Evolutionary conservation across 148 eudicot genomes (phyloP), one percentile per base, ranked within the genome.

Genomic region (Vaccinium corymbosum): DNA sequence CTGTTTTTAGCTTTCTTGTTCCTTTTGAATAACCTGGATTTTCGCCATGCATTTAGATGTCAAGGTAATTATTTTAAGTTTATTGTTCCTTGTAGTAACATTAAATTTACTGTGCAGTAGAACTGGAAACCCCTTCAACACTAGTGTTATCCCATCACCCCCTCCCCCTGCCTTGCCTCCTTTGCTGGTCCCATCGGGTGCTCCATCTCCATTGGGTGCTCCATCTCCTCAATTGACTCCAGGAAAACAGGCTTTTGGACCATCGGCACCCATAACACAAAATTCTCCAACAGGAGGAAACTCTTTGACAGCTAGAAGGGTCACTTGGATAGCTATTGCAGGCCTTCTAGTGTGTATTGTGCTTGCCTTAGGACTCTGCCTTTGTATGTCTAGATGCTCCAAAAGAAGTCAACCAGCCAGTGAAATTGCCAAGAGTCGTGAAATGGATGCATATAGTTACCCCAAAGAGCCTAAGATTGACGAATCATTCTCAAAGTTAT

Each of bases 71-170:
- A 32, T 80, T 35, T 66, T 7, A 14, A 15, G 55, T 61, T 56
- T 70, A 55, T 55, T 80, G 22, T 19, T 82, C 38, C 70, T 57
- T 71, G 76, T 85, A 50, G 4, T 79, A 80, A 78, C 66, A 59
- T 80, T 52, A 76, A 1, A 11, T 83, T 57, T 82, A 64, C 82
- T 81, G 20, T 89, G 86, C 95, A 96, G 99, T 81, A 88, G 90
- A 86, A 83, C 85, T 13, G 99, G 98, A 84, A 96, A 96, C 50
- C 99, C 98, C 25, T 96, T 96, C 78, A 94, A 96, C 89, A 94
- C 92, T 56, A 89, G 88, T 42, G 83, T 89, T 82, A 82, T 96
- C 53, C 90, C 99, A 80, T 86, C 98, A 55, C 90, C 97, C 51
- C 99, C 95, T 46, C 90, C 97, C 51, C 99, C 95, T 46, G 82